A percentile compares a stretch with the other conserved stretches of the same genome.
These are phyloP conservation scores for Lumnitzera racemosa DNA, from an alignment of 345 rosid species.

Conservation along the genomic window DNA sequence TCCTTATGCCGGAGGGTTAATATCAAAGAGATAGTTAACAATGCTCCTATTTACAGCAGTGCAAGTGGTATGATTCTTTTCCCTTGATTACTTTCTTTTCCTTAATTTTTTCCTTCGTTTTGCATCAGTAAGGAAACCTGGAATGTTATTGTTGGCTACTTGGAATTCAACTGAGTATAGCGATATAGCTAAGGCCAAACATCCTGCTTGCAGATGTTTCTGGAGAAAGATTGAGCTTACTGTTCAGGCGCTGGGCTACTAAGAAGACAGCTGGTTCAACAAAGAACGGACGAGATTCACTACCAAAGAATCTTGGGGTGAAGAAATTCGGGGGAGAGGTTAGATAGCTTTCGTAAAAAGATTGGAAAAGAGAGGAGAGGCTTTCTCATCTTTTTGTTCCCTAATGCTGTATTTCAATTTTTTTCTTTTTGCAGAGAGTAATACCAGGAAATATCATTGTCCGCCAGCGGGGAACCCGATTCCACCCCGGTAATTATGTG, in stretches of 20 bases:
- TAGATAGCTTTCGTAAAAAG: conserved; percentile 28
- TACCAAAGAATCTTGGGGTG: conserved; percentile 86
- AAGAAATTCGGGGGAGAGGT: conserved; percentile 97
- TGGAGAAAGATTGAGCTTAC: conserved; percentile 54
- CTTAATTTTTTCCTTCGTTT: not conserved
- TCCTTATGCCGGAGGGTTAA: conserved; percentile 18
- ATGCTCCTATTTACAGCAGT: conserved; percentile 18
- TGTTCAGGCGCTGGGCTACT: conserved; percentile 80
- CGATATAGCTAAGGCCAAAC: not conserved
- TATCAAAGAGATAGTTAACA: conserved; percentile 20
- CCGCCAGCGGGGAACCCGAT: conserved; percentile 69
- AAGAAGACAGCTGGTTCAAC: conserved; percentile 83
- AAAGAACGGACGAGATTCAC: conserved; percentile 79
- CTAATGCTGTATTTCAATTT: not conserved
- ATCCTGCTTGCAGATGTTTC: conserved; percentile 34
- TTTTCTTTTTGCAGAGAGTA: conserved; percentile 44
- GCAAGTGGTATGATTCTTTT: conserved; percentile 9
- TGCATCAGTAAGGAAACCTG: too few relatives aligned
- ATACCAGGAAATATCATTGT: conserved; percentile 86
- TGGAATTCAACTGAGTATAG: not conserved
- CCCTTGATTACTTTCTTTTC: too few relatives aligned
- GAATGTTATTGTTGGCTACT: not conserved
- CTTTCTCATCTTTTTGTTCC: conserved; percentile 1
- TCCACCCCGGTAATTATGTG: conserved; percentile 83
- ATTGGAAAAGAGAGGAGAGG: conserved; percentile 68